Percentiles rank a stretch among this genome's conserved stretches.
Evolutionary conservation across 1,284 basidiomycete species (phyloP).

Genomic region (Cryptococcus sp.): DNA sequence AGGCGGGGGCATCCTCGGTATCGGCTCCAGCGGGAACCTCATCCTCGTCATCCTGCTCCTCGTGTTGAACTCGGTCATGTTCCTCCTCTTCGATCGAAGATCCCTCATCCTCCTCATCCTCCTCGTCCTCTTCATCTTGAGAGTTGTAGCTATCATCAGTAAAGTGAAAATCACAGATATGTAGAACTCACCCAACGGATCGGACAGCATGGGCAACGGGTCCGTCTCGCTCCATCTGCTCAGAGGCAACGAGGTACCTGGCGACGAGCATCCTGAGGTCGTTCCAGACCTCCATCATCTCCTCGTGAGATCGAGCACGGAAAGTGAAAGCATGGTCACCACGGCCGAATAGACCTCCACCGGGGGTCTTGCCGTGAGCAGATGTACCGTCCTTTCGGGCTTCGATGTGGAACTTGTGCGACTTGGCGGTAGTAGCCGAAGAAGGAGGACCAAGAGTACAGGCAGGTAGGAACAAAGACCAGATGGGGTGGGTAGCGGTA

Average conservation of each 20-base stretch:
- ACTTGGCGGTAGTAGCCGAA: slow-evolving; percentile 59
- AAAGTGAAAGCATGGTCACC: slow-evolving; percentile 77
- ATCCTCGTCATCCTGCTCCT: slow-evolving; percentile 50
- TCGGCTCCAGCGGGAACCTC: slow-evolving; percentile 49
- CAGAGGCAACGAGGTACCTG: slow-evolving; percentile 89
- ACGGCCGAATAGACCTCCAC: slow-evolving; percentile 54
- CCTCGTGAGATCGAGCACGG: slow-evolving; percentile 82
- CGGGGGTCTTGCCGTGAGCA: slow-evolving; percentile 57
- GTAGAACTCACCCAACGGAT: slow-evolving; percentile 79
- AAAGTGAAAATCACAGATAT: slow-evolving; percentile 49
- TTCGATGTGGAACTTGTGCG: slow-evolving; percentile 98
- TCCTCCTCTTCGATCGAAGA: slow-evolving; percentile 71
- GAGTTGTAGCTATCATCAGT: slow-evolving; percentile 53
- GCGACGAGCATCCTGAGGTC: slow-evolving; percentile 95
- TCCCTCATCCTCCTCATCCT: slow-evolving; percentile 63
- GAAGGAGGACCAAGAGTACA: slow-evolving; percentile 97
- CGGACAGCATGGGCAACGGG: slow-evolving; percentile 91
- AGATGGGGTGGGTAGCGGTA: slow-evolving; percentile 64
- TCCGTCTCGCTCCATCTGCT: slow-evolving; percentile 88
- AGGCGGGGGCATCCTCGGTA: slow-evolving; percentile 48
- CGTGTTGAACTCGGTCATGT: slow-evolving; percentile 56
- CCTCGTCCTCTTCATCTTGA: slow-evolving; percentile 69
- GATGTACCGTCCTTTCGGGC: slow-evolving; percentile 67
- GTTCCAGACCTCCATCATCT: slow-evolving; percentile 99
- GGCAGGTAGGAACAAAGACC: slow-evolving; percentile 87